Evolutionary conservation across 257 asterid genomes (phyloP), one percentile per base, ranked within the genome.

Genomic region (Primulina huaijiensis): DNA sequence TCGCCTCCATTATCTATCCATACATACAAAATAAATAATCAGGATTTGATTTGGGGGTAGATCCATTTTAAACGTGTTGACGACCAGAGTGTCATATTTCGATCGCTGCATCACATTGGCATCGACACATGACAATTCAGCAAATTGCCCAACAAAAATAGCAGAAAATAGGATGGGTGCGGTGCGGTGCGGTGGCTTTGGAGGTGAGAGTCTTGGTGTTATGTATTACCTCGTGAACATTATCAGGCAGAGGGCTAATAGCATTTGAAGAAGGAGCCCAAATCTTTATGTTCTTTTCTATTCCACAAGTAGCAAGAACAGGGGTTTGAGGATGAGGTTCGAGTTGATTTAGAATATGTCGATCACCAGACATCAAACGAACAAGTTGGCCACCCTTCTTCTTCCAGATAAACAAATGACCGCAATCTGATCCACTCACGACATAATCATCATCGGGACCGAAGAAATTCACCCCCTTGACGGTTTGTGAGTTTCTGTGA

Each of bases 361-460:
- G 68, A 79, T 90, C 97, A 4, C 92, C 97, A 1, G 74, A 62
- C 96, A 89, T 80, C 77, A 87, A 7, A 64, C 91, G 88, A 70
- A 89, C 88, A 65, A 89, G 86, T 53, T 81, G 75, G 23, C 84
- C 75, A 4, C 82, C 84, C 76, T 82, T 88, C 75, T 90, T 90
- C 82, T 78, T 85, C 97, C 97, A 91, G 64, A 91, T 77, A 68
- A 85, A 91, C 34, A 89, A 80, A 62, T 81, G 90, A 62, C 95
- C 97, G 69, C 97, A 90, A 62, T 91, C 96, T 3, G 97, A 91
- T 55, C 95, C 96, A 1, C 95, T 87, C 68, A 89, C 3, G 59
- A 91, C 85, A 11, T 87, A 89, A 23, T 89, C 88, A 31, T 87
- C 90, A 8, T 85, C 80, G 9, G 91, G 89, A 29, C 96, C 97